Evolutionary conservation across 768 basidiomycete species (phyloP).

Genomic region (Psilocybe subaeruginosa): DNA sequence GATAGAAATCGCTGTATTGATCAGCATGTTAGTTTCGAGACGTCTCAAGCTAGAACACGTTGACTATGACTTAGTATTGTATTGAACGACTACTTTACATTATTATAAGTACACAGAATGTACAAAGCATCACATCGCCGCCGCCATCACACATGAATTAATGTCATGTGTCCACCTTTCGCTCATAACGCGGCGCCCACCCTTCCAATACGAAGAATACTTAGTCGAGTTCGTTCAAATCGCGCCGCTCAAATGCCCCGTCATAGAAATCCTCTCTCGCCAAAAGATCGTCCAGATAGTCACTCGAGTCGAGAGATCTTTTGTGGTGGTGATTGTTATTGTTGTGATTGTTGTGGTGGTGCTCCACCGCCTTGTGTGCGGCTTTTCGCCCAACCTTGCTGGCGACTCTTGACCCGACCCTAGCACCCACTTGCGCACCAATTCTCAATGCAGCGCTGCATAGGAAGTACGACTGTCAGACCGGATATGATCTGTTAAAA

Average conservation of each 20-base stretch:
- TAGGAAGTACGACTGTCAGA: not conserved
- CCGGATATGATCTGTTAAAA: not conserved
- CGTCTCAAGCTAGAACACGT: no score
- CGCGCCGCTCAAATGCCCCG: not conserved
- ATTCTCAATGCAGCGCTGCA: slow-evolving; percentile 6
- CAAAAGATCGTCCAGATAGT: not conserved
- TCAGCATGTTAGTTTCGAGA: no score
- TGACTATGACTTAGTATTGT: no score
- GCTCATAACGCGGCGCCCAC: not conserved
- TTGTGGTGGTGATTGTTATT: not conserved
- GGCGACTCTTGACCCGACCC: not conserved
- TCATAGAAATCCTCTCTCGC: not conserved
- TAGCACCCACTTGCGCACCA: slow-evolving; percentile 1
- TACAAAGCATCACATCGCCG: no score
- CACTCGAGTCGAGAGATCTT: not conserved
- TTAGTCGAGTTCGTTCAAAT: slow-evolving; percentile 8
- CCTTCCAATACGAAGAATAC: not conserved
- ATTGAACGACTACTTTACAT: no score
- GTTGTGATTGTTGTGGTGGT: slow-evolving; percentile 1
- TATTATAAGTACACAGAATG: no score
- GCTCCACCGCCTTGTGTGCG: not conserved
- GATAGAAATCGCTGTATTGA: no score
- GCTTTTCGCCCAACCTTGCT: not conserved
- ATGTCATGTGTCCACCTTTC: no score
- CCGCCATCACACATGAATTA: no score